Conservation (phyloP, 179 eudicot species). For the Sideroxylon spinosum region DNA sequence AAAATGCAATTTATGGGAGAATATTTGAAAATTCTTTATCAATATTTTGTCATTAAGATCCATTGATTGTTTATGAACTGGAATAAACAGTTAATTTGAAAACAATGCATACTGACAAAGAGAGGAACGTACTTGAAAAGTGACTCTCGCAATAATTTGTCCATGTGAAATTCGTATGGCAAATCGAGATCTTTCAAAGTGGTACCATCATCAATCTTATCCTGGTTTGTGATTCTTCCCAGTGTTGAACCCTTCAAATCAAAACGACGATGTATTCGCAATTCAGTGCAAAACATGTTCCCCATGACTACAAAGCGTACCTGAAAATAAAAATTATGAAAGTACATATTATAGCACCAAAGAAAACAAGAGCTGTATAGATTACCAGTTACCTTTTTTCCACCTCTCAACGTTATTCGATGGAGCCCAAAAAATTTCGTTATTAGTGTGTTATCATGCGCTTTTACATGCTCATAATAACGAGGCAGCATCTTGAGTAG, state of each 20-base stretch:
- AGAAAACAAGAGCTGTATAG: conserved; percentile 20
- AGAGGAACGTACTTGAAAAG: conserved; percentile 57
- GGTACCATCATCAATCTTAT: conserved; percentile 46
- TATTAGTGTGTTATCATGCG: conserved; percentile 77
- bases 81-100: background rate
- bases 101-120: background rate
- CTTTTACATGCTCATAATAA: conserved; percentile 68
- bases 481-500: conserved; percentile 86
- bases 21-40: background rate
- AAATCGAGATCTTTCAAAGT: conserved; percentile 91
- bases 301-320: conserved; percentile 97
- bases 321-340: conserved; percentile 34
- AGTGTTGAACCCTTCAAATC: conserved; percentile 85
- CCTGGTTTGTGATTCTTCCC: conserved; percentile 73
- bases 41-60: background rate
- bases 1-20: background rate
- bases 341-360: background rate
- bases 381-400: conserved; percentile 60
- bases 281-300: conserved; percentile 89
- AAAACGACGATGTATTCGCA: conserved; percentile 85
- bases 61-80: background rate
- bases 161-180: conserved; percentile 77
- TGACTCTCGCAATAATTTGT: conserved; percentile 65
- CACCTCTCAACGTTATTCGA: conserved; percentile 52
- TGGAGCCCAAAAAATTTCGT: conserved; percentile 95